Percentiles rank a stretch among this genome's conserved stretches.
Conservation (phyloP, 768 basidiomycete genomes). For the Rhizopogon salebrosus region DNA sequence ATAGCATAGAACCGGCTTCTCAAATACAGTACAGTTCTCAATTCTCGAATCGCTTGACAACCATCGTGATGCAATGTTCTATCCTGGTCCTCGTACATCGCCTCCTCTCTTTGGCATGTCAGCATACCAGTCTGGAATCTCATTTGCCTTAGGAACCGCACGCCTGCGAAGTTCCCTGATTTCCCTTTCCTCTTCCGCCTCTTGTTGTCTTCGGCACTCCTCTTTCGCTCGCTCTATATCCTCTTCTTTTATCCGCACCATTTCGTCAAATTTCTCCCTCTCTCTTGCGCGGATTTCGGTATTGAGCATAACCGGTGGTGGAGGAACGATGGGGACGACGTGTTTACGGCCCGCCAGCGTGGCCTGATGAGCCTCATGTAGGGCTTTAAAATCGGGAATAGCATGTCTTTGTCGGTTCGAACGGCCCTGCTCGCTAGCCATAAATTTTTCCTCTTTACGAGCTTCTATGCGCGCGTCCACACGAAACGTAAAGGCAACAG, state of each 20-base stretch:
- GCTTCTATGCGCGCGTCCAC: slow-evolving; percentile 44
- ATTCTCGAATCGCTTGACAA: slow-evolving; percentile 8
- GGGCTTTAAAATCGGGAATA: slow-evolving; percentile 50
- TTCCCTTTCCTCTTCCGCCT: slow-evolving; percentile 55
- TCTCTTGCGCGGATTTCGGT: slow-evolving; percentile 58
- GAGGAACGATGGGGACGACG: slow-evolving; percentile 42
- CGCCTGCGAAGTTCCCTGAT: slow-evolving; percentile 56
- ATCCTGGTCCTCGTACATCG: slow-evolving; percentile 12
- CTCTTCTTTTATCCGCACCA: slow-evolving; percentile 49
- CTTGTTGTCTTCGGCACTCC: slow-evolving; percentile 39
- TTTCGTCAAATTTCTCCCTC: slow-evolving; percentile 59
- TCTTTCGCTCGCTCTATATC: slow-evolving; percentile 45
- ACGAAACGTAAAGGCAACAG: slow-evolving; percentile 49
- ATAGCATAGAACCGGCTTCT: slow-evolving; percentile 5
- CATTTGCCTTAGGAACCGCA: slow-evolving; percentile 63
- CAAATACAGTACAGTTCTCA: slow-evolving; percentile 9
- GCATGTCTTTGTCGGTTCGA: slow-evolving; percentile 16
- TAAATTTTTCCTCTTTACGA: slow-evolving; percentile 34
- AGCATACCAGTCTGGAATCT: slow-evolving; percentile 75
- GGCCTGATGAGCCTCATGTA: slow-evolving; percentile 43
- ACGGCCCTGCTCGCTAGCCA: slow-evolving; percentile 7
- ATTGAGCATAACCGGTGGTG: slow-evolving; percentile 36
- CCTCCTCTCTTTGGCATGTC: slow-evolving; percentile 55
- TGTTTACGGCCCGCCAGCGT: slow-evolving; percentile 38
- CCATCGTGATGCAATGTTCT: background rate